Evolutionary conservation across 2,329 filamentous ascomycete genomes (phyloP).

Genomic region (Fusarium paranaense): DNA sequence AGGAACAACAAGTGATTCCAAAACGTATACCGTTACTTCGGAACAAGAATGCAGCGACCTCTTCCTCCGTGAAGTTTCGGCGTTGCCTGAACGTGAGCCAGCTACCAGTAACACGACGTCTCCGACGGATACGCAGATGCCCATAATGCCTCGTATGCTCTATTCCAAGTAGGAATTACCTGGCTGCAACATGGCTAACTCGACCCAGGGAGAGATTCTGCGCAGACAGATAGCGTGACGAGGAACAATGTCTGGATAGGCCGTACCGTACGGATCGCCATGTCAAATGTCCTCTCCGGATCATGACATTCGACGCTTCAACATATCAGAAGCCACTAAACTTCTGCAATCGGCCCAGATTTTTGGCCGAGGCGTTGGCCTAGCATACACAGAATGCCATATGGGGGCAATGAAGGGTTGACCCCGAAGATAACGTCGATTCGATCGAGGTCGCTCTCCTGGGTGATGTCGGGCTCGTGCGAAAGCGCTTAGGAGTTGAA

Average conservation of each 20-base stretch:
- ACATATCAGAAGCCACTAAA: background rate
- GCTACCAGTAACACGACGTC: background rate
- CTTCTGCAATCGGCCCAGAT: background rate
- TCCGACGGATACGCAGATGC: conserved; percentile 9
- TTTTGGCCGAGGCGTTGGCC: background rate
- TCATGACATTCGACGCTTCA: conserved; percentile 17
- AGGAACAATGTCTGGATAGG: conserved; percentile 48
- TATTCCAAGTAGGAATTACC: background rate
- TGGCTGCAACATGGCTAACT: background rate
- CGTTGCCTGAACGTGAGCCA: conserved; percentile 44
- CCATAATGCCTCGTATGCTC: conserved; percentile 27
- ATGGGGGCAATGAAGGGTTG: background rate
- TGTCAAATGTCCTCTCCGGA: conserved; percentile 39
- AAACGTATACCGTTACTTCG: conserved; percentile 32
- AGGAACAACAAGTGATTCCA: conserved; percentile 4
- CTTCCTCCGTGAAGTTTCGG: conserved; percentile 39
- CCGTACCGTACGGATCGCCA: conserved; percentile 47
- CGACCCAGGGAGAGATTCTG: background rate
- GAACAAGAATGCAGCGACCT: conserved; percentile 43
- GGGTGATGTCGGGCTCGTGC: background rate
- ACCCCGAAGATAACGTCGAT: no score
- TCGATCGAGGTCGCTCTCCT: background rate
- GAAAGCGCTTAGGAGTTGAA: no score
- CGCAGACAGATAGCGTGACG: conserved; percentile 17
- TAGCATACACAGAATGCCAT: background rate